Evolutionary conservation across 805 yeast genomes (phyloP), one percentile per base, ranked within the genome.

Genomic region (Vanderwaltozyma verrucispora): DNA sequence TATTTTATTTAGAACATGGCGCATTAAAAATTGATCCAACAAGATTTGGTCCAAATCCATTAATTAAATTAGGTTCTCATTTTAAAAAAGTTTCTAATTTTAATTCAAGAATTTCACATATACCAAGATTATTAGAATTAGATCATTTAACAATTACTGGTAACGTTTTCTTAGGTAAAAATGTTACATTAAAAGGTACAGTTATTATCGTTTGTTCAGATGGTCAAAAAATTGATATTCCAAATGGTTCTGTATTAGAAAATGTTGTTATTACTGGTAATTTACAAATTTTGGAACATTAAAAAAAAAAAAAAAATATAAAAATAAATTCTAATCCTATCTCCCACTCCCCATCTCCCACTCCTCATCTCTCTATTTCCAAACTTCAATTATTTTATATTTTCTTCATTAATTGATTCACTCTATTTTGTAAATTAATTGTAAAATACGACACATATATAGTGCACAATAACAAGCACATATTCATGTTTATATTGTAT

Each of bases 71-170:
- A 56, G 98, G 98, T 38, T 82, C 95, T 37, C 94, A 88, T 62
- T 92, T 85, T 74, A 92, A 92, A 67, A 92, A 92, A 68, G 97
- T 92, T 40, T 75, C 82, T 37, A 88, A 80, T 49, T 92, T 92
- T 74, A 92, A 80, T 64, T 64, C 74, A 45, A 82, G 96, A 68
- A 80, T 92, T 47, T 37, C 53, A 16, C 53, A 88, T 58, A 92
- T 92, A 77, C 98, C 98, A 51, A 83, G 77, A 69, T 87, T 92
- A 50, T 75, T 92, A 54, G 98, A 92, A 68, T 76, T 92, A 56
- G 98, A 92, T 63, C 98, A 92, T 64, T 77, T 92, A 54, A 92
- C 97, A 35, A 88, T 92, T 48, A 92, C 97, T 38, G 98, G 98
- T 65, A 89, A 92, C 58, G 98, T 92, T 32, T 75, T 65, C 53